These are phyloP conservation scores for Heracleum sosnowskyi DNA, from an alignment of 129 eudicot species.

Conservation along the genomic window DNA sequence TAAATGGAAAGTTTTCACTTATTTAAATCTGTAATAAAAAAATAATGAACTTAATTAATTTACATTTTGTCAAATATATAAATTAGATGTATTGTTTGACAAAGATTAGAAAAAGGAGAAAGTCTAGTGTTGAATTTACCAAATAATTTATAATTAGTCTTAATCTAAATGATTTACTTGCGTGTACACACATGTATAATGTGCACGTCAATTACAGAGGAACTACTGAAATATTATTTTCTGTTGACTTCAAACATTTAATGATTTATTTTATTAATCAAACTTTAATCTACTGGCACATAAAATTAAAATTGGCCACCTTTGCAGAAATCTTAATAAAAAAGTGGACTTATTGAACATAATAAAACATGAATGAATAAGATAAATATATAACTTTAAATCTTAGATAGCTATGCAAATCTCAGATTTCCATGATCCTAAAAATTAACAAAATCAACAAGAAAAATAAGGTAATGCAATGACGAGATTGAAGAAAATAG, in stretches of 20 bases:
- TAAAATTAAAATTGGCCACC: slow-evolving; percentile 8
- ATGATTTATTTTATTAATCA: too few species aligned
- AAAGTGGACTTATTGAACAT: not conserved
- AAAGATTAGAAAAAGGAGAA: too few species aligned
- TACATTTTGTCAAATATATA: too few species aligned
- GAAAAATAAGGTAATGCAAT: not conserved
- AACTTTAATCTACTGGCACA: not conserved
- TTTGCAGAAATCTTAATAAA: not conserved
- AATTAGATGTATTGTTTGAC: too few species aligned
- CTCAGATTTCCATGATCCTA: slow-evolving; percentile 9
- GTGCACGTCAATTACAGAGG: not conserved
- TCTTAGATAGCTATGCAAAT: not conserved
- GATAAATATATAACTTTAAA: not conserved
- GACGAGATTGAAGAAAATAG: not conserved
- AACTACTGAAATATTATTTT: not conserved
- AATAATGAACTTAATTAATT: too few species aligned
- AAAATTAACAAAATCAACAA: not conserved
- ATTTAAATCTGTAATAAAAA: too few species aligned
- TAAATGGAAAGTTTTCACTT: too few species aligned
- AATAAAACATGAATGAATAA: not conserved
- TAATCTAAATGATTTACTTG: too few species aligned
- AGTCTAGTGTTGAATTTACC: too few species aligned
- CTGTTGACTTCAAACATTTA: too few species aligned
- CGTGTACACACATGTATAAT: too few species aligned
- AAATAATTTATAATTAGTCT: too few species aligned